These are phyloP conservation scores for Hyphodiscus hymeniophilus DNA, from an alignment of 495 filamentous ascomycete species.

Conservation along the genomic window DNA sequence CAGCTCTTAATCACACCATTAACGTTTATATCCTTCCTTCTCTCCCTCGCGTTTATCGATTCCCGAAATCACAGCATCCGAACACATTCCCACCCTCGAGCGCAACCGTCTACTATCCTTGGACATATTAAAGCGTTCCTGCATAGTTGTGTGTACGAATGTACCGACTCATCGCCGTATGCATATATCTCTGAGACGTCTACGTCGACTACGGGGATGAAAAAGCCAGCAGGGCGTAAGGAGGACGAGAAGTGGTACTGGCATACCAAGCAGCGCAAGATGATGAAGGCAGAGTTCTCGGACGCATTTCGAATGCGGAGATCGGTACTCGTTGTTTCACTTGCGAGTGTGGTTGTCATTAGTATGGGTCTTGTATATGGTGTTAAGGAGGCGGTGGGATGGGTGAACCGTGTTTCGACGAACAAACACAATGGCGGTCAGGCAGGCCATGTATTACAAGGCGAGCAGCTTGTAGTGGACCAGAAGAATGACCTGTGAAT, in stretches of 20 bases:
- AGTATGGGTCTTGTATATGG: constrained; percentile 13
- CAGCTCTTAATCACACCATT: constrained; percentile 40
- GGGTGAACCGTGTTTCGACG: constrained; percentile 6
- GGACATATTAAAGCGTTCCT: constrained; percentile 6
- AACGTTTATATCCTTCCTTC: constrained; percentile 41
- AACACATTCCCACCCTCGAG: not conserved
- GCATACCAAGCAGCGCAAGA: constrained; percentile 41
- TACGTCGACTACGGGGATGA: too few species aligned
- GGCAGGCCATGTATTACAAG: too few species aligned
- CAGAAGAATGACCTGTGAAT: too few species aligned
- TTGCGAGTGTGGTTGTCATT: constrained; percentile 21
- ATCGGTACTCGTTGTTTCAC: constrained; percentile 25
- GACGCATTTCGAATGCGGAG: constrained; percentile 42
- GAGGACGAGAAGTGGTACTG: constrained; percentile 30
- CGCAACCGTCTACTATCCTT: constrained; percentile 3
- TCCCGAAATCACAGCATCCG: constrained; percentile 24
- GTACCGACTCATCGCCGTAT: constrained; percentile 22
- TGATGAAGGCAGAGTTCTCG: constrained; percentile 40
- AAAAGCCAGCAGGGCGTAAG: not conserved
- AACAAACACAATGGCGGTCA: not conserved
- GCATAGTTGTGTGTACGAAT: constrained; percentile 21
- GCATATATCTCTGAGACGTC: constrained; percentile 11
- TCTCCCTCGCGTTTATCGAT: constrained; percentile 43
- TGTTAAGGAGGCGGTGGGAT: not conserved
- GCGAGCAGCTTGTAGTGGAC: too few species aligned